Evolutionary conservation across 2,329 filamentous ascomycete genomes (phyloP).

Genomic region (Ascochyta fabae): DNA sequence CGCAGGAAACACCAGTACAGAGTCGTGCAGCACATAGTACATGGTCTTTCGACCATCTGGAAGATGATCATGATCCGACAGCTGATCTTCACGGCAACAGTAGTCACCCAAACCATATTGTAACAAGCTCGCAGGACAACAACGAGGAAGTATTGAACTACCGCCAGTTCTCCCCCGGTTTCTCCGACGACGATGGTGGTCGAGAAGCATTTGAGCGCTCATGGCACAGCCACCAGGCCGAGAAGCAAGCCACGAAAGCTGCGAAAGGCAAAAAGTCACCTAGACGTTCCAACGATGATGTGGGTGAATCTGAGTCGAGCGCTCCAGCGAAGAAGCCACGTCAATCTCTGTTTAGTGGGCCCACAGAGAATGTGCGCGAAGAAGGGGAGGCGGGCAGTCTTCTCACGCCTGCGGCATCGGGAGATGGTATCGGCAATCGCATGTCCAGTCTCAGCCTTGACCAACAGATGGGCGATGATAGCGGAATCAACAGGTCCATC

Average conservation of each 20-base stretch:
- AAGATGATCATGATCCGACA: neutral
- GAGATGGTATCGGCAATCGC: constrained; percentile 10
- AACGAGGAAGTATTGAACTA: neutral
- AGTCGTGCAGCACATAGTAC: neutral
- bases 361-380: neutral
- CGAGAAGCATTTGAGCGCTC: constrained; percentile 17
- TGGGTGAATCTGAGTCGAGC: constrained; percentile 4
- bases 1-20: neutral
- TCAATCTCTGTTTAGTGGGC: constrained; percentile 26
- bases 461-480: constrained; percentile 3
- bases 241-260: neutral
- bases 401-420: neutral
- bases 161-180: constrained; percentile 8
- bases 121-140: neutral
- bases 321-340: constrained; percentile 20
- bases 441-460: constrained; percentile 25
- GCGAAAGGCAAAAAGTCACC: constrained; percentile 16
- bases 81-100: neutral
- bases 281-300: constrained; percentile 9
- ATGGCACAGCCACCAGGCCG: constrained; percentile 2
- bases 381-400: neutral
- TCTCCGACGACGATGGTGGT: constrained; percentile 26
- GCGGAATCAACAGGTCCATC: neutral
- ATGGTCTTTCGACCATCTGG: neutral
- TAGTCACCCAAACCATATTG: neutral